Percentiles rank a stretch among this genome's conserved stretches.
Evolutionary conservation across 257 asterid species (phyloP).

Genomic region (Eustoma russellianum): DNA sequence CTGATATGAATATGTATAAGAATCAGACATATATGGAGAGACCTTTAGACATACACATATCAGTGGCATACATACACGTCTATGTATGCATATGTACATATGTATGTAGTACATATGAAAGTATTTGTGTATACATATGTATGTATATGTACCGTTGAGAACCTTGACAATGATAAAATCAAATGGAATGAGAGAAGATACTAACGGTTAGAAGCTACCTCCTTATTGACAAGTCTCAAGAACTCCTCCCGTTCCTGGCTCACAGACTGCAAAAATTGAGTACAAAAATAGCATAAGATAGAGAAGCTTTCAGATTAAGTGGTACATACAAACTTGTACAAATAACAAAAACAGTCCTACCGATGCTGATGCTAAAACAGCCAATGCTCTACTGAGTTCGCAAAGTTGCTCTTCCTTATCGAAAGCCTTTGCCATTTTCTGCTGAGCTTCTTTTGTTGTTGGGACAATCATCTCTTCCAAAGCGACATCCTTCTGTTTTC

Average conservation of each 20-base stretch:
- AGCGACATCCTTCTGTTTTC: slow-evolving; percentile 73
- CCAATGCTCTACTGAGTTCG: slow-evolving; percentile 91
- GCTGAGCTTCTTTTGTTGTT: slow-evolving; percentile 63
- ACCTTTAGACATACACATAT: too few species aligned
- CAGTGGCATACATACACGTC: too few species aligned
- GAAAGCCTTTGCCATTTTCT: slow-evolving; percentile 35
- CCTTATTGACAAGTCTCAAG: slow-evolving; percentile 86
- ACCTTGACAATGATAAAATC: too few species aligned
- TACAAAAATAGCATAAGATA: slow-evolving; percentile 10
- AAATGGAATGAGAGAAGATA: too few species aligned
- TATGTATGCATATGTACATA: too few species aligned
- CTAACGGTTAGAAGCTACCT: slow-evolving; percentile 34
- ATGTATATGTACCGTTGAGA: too few species aligned
- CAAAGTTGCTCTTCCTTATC: slow-evolving; percentile 92
- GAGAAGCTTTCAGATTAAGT: slow-evolving; percentile 11
- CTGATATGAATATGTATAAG: too few species aligned
- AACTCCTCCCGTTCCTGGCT: slow-evolving; percentile 98
- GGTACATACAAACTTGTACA: slow-evolving; percentile 15
- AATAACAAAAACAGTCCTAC: slow-evolving; percentile 29
- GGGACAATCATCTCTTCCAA: slow-evolving; percentile 78
- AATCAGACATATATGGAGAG: too few species aligned
- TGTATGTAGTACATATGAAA: too few species aligned
- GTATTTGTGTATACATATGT: too few species aligned
- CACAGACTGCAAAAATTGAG: slow-evolving; percentile 65
- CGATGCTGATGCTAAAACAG: slow-evolving; percentile 89